Conservation (phyloP, 108 stramenopile genomes). For the Hondaea fermentalgiana region DNA sequence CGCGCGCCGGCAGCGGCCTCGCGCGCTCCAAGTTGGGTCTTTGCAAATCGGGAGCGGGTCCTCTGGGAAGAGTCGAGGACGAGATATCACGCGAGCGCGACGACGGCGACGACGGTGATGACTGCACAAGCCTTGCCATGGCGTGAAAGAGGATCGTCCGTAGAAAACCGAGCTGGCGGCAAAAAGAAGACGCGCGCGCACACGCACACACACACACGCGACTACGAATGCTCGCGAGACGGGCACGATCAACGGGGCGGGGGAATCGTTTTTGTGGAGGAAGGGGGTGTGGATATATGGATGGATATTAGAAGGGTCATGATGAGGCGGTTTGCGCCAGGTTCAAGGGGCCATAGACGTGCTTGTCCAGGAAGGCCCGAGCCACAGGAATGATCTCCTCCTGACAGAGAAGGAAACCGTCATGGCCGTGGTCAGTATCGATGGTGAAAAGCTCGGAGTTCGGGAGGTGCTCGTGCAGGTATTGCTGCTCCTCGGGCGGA, state of each 20-base stretch:
- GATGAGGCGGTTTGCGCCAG: neutral
- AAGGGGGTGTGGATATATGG: no score
- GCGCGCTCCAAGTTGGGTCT: no score
- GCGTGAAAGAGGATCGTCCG: no score
- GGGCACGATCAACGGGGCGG: no score
- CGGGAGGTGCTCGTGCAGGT: neutral
- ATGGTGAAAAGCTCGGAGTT: neutral
- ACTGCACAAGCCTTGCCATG: neutral
- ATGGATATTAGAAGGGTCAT: neutral
- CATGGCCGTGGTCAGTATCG: slow-evolving; percentile 19
- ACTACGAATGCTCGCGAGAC: no score
- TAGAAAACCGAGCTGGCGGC: no score
- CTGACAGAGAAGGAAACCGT: slow-evolving; percentile 13
- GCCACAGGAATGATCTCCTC: neutral
- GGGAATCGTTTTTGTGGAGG: no score
- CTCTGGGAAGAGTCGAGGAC: neutral
- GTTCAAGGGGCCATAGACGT: neutral
- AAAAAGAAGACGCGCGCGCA: no score
- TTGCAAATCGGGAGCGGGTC: no score
- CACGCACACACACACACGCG: no score
- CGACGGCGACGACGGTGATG: neutral
- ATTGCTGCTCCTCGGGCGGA: slow-evolving; percentile 3
- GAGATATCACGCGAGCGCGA: neutral
- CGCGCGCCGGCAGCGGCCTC: no score
- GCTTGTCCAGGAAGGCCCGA: neutral